Conservation (phyloP, 495 filamentous ascomycete species). For the Cetradonia linearis region DNA sequence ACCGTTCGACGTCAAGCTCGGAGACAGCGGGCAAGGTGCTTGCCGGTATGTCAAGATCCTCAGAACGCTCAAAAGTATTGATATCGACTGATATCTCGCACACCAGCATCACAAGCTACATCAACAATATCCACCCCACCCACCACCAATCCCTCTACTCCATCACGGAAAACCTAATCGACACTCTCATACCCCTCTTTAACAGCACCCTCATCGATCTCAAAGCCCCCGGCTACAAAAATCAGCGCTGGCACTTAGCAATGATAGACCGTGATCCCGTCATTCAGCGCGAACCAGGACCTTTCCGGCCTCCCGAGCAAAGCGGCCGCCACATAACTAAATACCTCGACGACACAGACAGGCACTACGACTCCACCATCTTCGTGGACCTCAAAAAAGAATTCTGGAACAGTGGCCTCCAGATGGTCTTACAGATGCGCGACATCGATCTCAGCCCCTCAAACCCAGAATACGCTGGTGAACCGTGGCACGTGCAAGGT, state of each 20-base stretch:
- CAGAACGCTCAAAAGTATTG: too few relatives aligned
- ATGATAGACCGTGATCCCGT: constrained; percentile 23
- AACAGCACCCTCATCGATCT: constrained; percentile 34
- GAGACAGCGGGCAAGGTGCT: constrained; percentile 12
- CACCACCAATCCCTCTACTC: constrained; percentile 30
- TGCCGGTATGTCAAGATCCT: too few relatives aligned
- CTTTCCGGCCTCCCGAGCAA: constrained; percentile 13
- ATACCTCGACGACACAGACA: constrained; percentile 23
- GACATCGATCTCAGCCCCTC: constrained; percentile 32
- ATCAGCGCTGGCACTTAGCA: constrained; percentile 21
- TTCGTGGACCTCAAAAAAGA: constrained; percentile 29
- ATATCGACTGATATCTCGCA: too few relatives aligned
- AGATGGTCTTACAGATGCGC: constrained; percentile 33
- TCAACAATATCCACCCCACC: constrained; percentile 40
- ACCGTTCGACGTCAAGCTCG: constrained; percentile 32
- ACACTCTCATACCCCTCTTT: constrained; percentile 35
- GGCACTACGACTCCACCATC: constrained; percentile 23
- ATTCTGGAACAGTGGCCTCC: constrained; percentile 35
- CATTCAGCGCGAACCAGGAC: constrained; percentile 26
- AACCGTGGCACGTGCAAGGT: constrained; percentile 34
- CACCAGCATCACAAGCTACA: constrained; percentile 36
- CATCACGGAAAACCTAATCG: constrained; percentile 36
- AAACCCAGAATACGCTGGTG: constrained; percentile 28
- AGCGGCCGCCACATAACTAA: neutral
- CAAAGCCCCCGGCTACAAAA: constrained; percentile 27